phyloP scores from a whole-genome alignment of 2,329 filamentous ascomycete species.

The Hymenoscyphus repandus region DNA sequence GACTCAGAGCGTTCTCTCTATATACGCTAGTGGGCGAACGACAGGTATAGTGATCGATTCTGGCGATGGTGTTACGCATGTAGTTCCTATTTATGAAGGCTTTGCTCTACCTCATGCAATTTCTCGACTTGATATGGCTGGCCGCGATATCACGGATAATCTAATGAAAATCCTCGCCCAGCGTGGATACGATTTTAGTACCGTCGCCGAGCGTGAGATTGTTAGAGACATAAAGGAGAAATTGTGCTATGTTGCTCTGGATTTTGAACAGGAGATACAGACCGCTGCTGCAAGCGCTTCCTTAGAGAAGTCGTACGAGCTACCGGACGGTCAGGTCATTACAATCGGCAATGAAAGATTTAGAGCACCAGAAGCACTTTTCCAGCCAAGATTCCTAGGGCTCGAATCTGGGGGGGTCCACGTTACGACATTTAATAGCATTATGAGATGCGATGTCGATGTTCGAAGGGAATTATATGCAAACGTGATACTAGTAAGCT shows the following conservation, averaged over 20 bases:
- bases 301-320: slow-evolving; percentile 99
- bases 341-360: slow-evolving; percentile 99
- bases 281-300: slow-evolving; percentile 99
- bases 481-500: slow-evolving; percentile 99
- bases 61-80: slow-evolving; percentile 99
- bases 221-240: slow-evolving; percentile 99
- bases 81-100: slow-evolving; percentile 99
- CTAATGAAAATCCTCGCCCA: slow-evolving; percentile 99
- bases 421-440: slow-evolving; percentile 99
- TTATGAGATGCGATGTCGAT: slow-evolving; percentile 99
- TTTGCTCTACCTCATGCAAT: slow-evolving; percentile 99
- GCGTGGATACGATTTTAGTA: slow-evolving; percentile 99
- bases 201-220: slow-evolving; percentile 99
- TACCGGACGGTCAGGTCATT: slow-evolving; percentile 98
- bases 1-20: slow-evolving; percentile 97
- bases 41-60: slow-evolving; percentile 98
- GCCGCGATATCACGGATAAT: slow-evolving; percentile 99
- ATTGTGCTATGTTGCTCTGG: slow-evolving; percentile 99
- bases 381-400: slow-evolving; percentile 58
- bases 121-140: slow-evolving; percentile 99
- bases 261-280: slow-evolving; percentile 99
- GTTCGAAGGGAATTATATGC: slow-evolving; percentile 99
- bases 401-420: slow-evolving; percentile 98
- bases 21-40: slow-evolving; percentile 99
- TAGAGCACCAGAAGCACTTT: slow-evolving; percentile 95